phyloP scores from a whole-genome alignment of 2,329 filamentous ascomycete genomes.

The Fusarium sp. region DNA sequence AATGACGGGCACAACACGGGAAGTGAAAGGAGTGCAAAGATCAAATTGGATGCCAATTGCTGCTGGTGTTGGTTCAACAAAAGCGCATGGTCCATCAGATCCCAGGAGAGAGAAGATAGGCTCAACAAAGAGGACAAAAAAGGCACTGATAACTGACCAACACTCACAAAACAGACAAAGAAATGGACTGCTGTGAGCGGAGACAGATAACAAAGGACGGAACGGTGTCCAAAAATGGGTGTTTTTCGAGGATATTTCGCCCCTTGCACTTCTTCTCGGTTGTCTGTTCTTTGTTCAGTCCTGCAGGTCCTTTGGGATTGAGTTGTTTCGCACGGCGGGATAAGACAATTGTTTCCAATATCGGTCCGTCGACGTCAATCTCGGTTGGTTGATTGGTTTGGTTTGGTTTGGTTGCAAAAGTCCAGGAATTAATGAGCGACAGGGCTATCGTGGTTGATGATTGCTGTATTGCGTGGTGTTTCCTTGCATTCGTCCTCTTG shows the following conservation, averaged over 20 bases:
- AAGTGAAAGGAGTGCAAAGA: neutral
- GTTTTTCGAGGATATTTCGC: constrained; percentile 32
- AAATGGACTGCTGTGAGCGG: constrained; percentile 16
- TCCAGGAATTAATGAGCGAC: constrained; percentile 29
- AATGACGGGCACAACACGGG: constrained; percentile 3
- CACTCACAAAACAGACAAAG: constrained; percentile 27
- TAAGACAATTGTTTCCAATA: constrained; percentile 21
- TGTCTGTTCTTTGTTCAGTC: constrained; percentile 18
- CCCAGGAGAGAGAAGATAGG: constrained; percentile 1
- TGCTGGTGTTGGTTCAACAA: constrained; percentile 10
- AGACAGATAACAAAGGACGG: constrained; percentile 20
- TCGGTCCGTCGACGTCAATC: constrained; percentile 11
- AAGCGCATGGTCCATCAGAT: constrained; percentile 19
- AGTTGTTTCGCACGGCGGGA: neutral
- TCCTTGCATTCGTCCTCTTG: constrained; percentile 10
- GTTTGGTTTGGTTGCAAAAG: neutral
- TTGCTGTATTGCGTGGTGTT: constrained; percentile 28
- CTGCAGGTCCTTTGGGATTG: neutral
- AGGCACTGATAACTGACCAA: constrained; percentile 16
- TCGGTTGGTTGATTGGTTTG: neutral
- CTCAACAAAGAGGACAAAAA: constrained; percentile 19
- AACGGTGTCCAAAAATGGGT: constrained; percentile 2
- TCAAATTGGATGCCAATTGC: constrained; percentile 22
- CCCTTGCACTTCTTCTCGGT: constrained; percentile 22
- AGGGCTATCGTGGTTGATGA: constrained; percentile 32